phyloP scores from a whole-genome alignment of 306 rosid genomes.

The Trifolium dubium region DNA sequence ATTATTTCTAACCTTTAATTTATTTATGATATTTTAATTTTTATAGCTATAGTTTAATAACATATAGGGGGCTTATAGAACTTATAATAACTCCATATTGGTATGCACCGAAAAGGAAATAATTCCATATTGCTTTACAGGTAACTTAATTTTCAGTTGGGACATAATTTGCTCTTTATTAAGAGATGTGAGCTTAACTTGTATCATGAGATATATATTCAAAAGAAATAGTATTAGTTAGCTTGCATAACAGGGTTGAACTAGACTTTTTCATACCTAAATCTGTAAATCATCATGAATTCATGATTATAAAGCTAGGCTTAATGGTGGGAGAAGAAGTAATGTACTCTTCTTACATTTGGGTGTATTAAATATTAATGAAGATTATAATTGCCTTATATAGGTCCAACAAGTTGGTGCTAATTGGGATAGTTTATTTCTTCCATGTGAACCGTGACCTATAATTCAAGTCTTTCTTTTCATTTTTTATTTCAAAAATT shows the following conservation, averaged over 20 bases:
- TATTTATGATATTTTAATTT: no score
- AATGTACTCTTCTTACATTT: not conserved
- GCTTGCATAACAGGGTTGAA: conserved; percentile 40
- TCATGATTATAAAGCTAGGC: conserved; percentile 38
- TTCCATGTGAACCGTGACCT: conserved; percentile 6
- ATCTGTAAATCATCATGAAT: not conserved
- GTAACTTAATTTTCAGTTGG: conserved; percentile 22
- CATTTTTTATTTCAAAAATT: not conserved
- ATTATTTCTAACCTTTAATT: no score
- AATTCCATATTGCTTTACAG: conserved; percentile 31
- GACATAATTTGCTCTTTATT: conserved; percentile 38
- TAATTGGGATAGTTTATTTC: not conserved
- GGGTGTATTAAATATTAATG: conserved; percentile 19
- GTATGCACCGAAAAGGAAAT: conserved; percentile 17
- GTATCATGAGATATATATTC: conserved; percentile 21
- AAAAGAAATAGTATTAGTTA: conserved; percentile 35
- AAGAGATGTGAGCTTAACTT: conserved; percentile 20
- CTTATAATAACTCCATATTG: not conserved
- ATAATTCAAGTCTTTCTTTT: conserved; percentile 6
- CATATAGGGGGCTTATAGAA: no score
- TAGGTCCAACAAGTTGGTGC: not conserved
- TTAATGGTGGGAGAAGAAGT: not conserved
- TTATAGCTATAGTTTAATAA: no score
- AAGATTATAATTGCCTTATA: not conserved
- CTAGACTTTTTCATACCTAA: conserved; percentile 33